Evolutionary conservation across 805 yeast genomes (phyloP).

Genomic region (Saturnispora halmiae): DNA sequence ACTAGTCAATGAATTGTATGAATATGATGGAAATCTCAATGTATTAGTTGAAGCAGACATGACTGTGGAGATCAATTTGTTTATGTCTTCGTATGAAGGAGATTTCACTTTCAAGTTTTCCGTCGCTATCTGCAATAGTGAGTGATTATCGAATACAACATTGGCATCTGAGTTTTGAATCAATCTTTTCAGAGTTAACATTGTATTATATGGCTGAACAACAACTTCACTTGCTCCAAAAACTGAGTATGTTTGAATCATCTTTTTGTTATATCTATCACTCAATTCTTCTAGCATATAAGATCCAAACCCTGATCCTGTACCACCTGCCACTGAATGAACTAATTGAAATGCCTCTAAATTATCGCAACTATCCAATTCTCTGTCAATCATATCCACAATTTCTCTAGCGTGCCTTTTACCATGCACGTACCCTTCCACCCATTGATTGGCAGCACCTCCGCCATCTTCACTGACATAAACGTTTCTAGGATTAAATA

Average conservation of each 20-base stretch:
- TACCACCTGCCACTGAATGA: constrained; percentile 97
- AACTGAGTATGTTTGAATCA: constrained; percentile 76
- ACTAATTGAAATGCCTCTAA: constrained; percentile 83
- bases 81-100: constrained; percentile 69
- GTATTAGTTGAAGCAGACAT: constrained; percentile 82
- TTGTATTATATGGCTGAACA: constrained; percentile 91
- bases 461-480: constrained; percentile 73
- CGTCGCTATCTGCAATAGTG: constrained; percentile 65
- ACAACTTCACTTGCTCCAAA: constrained; percentile 94
- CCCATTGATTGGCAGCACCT: constrained; percentile 97
- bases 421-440: constrained; percentile 77
- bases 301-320: constrained; percentile 89
- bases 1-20: constrained; percentile 78
- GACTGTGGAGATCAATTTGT: constrained; percentile 77
- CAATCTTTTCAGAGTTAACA: constrained; percentile 71
- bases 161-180: constrained; percentile 73
- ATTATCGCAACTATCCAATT: constrained; percentile 82
- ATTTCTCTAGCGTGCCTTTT: constrained; percentile 60
- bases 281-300: constrained; percentile 59
- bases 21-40: constrained; percentile 73
- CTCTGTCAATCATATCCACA: constrained; percentile 76
- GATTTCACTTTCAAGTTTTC: constrained; percentile 45
- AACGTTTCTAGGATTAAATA: constrained; percentile 78
- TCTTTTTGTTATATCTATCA: constrained; percentile 76
- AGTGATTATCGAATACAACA: constrained; percentile 86